These are phyloP conservation scores for Fusarium sulawesiense DNA, from an alignment of 2,329 filamentous ascomycete genomes.

Conservation along the genomic window DNA sequence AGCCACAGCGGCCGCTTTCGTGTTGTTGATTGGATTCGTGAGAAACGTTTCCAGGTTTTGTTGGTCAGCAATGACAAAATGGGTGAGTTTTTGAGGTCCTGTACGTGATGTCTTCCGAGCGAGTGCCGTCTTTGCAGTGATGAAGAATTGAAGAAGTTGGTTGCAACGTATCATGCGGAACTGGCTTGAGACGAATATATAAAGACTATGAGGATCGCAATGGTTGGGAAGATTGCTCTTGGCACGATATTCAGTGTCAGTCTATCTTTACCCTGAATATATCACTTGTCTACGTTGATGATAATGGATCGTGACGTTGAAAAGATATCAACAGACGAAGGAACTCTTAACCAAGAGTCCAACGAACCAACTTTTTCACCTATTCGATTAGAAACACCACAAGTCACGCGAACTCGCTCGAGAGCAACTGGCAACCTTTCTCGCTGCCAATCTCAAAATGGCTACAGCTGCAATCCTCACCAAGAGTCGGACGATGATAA, in stretches of 20 bases:
- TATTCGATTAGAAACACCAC: constrained; percentile 16
- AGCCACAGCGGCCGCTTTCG: constrained; percentile 1
- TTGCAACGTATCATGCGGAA: neutral
- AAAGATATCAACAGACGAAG: constrained; percentile 37
- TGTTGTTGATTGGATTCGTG: constrained; percentile 5
- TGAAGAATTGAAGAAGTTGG: neutral
- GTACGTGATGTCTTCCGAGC: neutral
- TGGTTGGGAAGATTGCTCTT: neutral
- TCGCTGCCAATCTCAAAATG: constrained; percentile 57
- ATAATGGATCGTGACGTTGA: constrained; percentile 44
- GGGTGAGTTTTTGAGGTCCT: neutral
- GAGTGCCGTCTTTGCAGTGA: neutral
- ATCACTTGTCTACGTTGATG: neutral
- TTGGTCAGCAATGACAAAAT: constrained; percentile 3
- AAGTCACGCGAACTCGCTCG: constrained; percentile 14
- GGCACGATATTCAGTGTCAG: neutral
- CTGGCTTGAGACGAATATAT: constrained; percentile 6
- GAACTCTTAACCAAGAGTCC: neutral
- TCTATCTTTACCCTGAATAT: neutral
- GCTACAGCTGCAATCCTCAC: constrained; percentile 54
- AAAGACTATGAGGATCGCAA: neutral
- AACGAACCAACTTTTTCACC: constrained; percentile 19
- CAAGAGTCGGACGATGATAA: constrained; percentile 10
- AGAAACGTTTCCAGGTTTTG: neutral
- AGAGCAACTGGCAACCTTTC: constrained; percentile 22